Base-by-base conservation (phyloP, 192 early-diverging fungal genomes). In the Coemansia sp. region DNA sequence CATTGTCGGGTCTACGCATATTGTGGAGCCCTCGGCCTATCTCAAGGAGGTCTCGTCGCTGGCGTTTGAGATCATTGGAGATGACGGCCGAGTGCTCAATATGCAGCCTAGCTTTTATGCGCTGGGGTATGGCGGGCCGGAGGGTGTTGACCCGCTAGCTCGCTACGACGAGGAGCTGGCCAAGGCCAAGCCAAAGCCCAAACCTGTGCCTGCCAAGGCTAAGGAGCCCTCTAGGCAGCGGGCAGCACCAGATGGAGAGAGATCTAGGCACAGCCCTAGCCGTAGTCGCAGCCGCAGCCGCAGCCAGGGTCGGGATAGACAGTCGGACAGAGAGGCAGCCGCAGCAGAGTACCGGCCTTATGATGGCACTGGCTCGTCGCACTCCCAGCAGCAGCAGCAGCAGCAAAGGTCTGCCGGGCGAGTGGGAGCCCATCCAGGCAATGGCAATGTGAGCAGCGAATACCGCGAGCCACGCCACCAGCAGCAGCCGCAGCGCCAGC, bases 11-110 rank as follows among this genome's bases (percentile, higher is more conserved):
- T 78, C 82, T 1, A 83, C 82, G 11, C 70, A 79, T 36, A 39
- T 83, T 36, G 36, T 76, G n/a, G 72, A 70, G 42, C 82, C 82
- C n/a, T 64, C 63, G n/a, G 57, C 43, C n/a, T 83, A 73, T 35
- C 55, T 83, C 50, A 64, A 72, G 42, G 76, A 83, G 31, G 57
- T 79, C 4, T 69, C 77, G 16, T 67, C 81, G 64, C 72, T 83
- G 20, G 66, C 76, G 12, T 83, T 78, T 65, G 73, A 82, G 62
- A 59, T 82, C 14, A 65, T 70, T 37, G 79, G 60, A 33, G 59
- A 62, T 14, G 31, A 66, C n/a, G 74, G 74, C 21, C 64, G 70
- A 6, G 64, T 68, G 3, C 45, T 76, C 18, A 61, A 76, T 41
- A 70, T 73, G 34, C 68, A 70, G 62, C 79, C 79, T 36, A 82